Evolutionary conservation across 1,284 basidiomycete species (phyloP), one percentile per base, ranked within the genome.

Genomic region (Naganishia liquefaciens): DNA sequence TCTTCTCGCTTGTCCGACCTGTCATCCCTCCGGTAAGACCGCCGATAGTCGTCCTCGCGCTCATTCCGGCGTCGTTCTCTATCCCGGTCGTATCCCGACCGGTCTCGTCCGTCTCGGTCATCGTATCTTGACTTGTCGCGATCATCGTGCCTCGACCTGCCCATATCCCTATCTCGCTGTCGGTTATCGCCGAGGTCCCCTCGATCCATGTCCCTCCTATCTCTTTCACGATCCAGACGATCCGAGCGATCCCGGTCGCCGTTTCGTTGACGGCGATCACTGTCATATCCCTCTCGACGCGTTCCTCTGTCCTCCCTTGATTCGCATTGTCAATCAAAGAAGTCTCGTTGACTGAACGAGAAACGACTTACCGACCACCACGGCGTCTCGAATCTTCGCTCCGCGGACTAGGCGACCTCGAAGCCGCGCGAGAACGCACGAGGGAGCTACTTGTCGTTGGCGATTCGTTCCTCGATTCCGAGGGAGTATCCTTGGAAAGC

Each of bases 81-180:
- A 71, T 44, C 72, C 61, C 65, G 27, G n/a, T 27, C 30, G 33
- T 52, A 27, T 19, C 60, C 15, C 44, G 74, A 74, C 63, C 71
- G 70, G 19, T 74, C 33, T 13, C 33, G 33, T n/a, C 33, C 60
- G 21, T 39, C 43, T n/a, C n/a, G n/a, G n/a, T 44, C 60, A 30
- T 27, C 30, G 33, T 52, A 27, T 19, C 60, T 25, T 28, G 74
- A 74, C 63, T 71, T 70, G 19, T 74, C 33, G 10, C 33, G 33
- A 15, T 44, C 60, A 28, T 39, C 43, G 33, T 52, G n/a, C 27
- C 60, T 25, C 44, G 74, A 74, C 63, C 71, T 70, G 19, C 73
- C 73, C 33, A 70, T 73, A 68, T 75, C 74, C 44, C 71, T 68
- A 27, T 69, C 67, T 27, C 68, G 63, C 17, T 70, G 50, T 15